Base-by-base conservation (phyloP, 768 basidiomycete genomes). In the Brasilioporus rufonigricans region DNA sequence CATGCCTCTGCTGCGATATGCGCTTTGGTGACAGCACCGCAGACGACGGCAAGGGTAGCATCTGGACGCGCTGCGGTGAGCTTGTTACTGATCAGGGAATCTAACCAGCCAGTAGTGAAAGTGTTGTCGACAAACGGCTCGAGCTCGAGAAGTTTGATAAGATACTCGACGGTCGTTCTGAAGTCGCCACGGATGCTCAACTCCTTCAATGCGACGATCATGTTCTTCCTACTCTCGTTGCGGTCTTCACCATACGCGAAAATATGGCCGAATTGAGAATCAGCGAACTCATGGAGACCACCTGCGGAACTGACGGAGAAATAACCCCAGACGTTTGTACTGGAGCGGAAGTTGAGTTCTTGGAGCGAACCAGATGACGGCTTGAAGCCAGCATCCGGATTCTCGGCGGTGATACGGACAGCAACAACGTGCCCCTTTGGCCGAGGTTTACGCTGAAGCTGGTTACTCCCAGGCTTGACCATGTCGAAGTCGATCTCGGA, bases 291-390 rank as follows among this genome's bases (percentile, higher is more conserved):
- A 74, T 99, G 97, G 50, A 99, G 83, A 71, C 96, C 97, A 70
- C 97, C 97, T 11, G 95, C 89, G 14, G 89, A 88, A 41, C 84
- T 85, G 64, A 99, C 97, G 16, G 97, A 98, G 80, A 99, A 99
- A 77, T 99, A 99, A 57, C 97, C 97, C 97, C 97, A 99, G 43
- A 99, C 97, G 59, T 99, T 99, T 43, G 93, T 98, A 73, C 91
- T 97, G 26, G 95, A 98, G 54, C 97, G 88, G 87, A 99, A 99
- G 74, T 98, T 99, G 62, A 99, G 91, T 69, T 98, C 97, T 71
- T 98, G 97, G 16, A 99, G 78, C 36, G 91, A 89, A 60, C 97
- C 97, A 3, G 93, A 95, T 2, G 97, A 98, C 1, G 97, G 97
- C 74, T 99, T 99, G 82, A 99, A 99, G 5, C 97, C 97, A 11